These are phyloP conservation scores for Alternaria hordeiaustralica DNA, from an alignment of 2,329 filamentous ascomycete species.

Conservation along the genomic window DNA sequence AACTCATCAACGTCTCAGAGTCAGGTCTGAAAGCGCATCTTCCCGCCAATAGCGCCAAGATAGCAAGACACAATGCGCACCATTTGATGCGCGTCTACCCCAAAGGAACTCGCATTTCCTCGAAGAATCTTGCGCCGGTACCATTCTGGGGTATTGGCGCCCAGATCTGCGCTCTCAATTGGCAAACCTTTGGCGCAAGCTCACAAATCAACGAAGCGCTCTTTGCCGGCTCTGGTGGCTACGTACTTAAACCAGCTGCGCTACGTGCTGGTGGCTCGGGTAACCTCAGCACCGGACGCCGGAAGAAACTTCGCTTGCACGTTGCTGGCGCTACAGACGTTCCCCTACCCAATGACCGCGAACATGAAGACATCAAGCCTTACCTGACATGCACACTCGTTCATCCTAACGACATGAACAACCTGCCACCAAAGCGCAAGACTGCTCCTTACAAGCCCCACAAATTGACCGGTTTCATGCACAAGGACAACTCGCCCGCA, in stretches of 20 bases:
- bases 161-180: slow-evolving; percentile 73
- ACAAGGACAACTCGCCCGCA: slow-evolving; percentile 64
- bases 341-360: slow-evolving; percentile 59
- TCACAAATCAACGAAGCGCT: slow-evolving; percentile 74
- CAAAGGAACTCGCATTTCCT: slow-evolving; percentile 72
- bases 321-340: slow-evolving; percentile 69
- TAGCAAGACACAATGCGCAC: slow-evolving; percentile 66
- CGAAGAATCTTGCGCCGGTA: slow-evolving; percentile 67
- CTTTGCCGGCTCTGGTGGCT: slow-evolving; percentile 69
- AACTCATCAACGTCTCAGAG: slow-evolving; percentile 74
- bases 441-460: slow-evolving; percentile 67
- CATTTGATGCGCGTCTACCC: slow-evolving; percentile 75
- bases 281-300: slow-evolving; percentile 53
- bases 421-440: slow-evolving; percentile 65
- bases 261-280: slow-evolving; percentile 64
- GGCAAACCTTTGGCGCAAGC: slow-evolving; percentile 70
- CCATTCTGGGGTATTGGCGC: slow-evolving; percentile 72
- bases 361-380: slow-evolving; percentile 60
- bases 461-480: slow-evolving; percentile 61
- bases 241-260: slow-evolving; percentile 68
- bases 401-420: slow-evolving; percentile 61
- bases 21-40: slow-evolving; percentile 62
- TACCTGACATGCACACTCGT: slow-evolving; percentile 71
- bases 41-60: slow-evolving; percentile 55
- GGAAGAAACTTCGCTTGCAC: slow-evolving; percentile 62